These are phyloP conservation scores for Lachnellula occidentalis DNA, from an alignment of 2,329 filamentous ascomycete species.

Conservation along the genomic window DNA sequence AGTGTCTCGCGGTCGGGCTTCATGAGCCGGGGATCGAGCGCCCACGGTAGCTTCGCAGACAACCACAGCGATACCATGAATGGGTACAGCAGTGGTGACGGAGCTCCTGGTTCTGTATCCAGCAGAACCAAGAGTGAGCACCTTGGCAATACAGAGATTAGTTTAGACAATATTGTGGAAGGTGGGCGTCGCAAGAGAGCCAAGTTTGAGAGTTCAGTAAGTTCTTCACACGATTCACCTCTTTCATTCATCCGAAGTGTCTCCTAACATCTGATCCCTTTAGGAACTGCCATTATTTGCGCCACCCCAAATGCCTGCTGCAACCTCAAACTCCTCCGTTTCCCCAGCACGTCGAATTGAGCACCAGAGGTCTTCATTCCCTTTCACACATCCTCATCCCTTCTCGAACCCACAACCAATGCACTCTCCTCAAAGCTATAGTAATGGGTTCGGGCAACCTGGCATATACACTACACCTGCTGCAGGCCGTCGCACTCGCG, in stretches of 20 bases:
- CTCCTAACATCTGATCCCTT: constrained; percentile 21
- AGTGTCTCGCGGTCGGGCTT: constrained; percentile 58
- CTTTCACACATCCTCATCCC: constrained; percentile 71
- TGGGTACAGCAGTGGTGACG: constrained; percentile 84
- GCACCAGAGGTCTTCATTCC: constrained; percentile 64
- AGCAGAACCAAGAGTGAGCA: constrained; percentile 76
- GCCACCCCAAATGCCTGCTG: constrained; percentile 86
- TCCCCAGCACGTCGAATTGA: constrained; percentile 82
- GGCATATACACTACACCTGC: constrained; percentile 59
- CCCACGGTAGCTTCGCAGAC: constrained; percentile 48
- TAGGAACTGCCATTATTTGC: constrained; percentile 95
- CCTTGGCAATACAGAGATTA: constrained; percentile 92
- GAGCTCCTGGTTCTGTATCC: constrained; percentile 68
- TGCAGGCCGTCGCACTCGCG: constrained; percentile 61
- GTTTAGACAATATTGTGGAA: constrained; percentile 96
- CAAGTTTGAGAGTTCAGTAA: constrained; percentile 95
- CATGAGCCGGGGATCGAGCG: constrained; percentile 62
- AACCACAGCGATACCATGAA: constrained; percentile 58
- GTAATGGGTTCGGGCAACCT: constrained; percentile 47
- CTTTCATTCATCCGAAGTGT: background rate
- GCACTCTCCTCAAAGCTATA: constrained; percentile 78
- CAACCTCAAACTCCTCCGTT: constrained; percentile 94
- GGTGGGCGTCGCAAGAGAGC: constrained; percentile 91
- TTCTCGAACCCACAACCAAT: constrained; percentile 73
- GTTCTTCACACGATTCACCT: constrained; percentile 34